Base-by-base conservation (phyloP, 805 yeast species). In the Starmerella bombicola region DNA sequence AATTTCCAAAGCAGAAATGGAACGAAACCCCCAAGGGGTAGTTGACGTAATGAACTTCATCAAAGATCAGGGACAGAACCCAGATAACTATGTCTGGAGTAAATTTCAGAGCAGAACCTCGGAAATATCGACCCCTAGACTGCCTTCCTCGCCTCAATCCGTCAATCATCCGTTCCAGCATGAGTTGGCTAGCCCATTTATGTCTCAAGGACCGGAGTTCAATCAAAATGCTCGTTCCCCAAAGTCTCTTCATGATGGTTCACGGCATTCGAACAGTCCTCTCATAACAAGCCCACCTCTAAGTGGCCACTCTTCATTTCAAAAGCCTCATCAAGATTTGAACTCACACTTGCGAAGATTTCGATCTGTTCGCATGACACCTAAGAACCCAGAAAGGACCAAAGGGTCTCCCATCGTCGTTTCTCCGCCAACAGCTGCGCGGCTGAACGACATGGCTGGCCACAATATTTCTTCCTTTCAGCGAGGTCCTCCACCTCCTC, bases 21-120 rank as follows among this genome's bases (percentile, higher is more conserved):
- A 80, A 53, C 81, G 79, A 51, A 85, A 91, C 58, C 95, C 96
- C 2, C 93, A 84, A 59, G 96, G 95, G 0, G 93, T 88, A 4
- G 78, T 79, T 70, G 93, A 84, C 55, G 84, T 83, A 41, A 86
- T 84, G 42, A 84, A 85, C 38, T 84, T 84, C 56, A 84, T 83
- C 25, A 47, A 52, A 25, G 43, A 42, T 26, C 54, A 52, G 38
- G 40, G 38, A 26, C 46, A 42, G 38, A 42, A 45, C 36, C 46
- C 51, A 3, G 51, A 49, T 16, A 46, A 47, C 25, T 47, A 49
- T 36, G 46, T 52, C 4, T 49, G 55, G 49, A 41, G 38, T 40
- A 54, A 54, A 38, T 52, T 54, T 39, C 45, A 41, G 35, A 34
- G 33, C 36, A 35, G 35, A 42, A 13, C 47, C n/a, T n/a, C n/a